Percentiles rank a stretch among this genome's conserved stretches.
phyloP scores from a whole-genome alignment of 2,329 filamentous ascomycete genomes.

The Trichoderma koningiopsis region DNA sequence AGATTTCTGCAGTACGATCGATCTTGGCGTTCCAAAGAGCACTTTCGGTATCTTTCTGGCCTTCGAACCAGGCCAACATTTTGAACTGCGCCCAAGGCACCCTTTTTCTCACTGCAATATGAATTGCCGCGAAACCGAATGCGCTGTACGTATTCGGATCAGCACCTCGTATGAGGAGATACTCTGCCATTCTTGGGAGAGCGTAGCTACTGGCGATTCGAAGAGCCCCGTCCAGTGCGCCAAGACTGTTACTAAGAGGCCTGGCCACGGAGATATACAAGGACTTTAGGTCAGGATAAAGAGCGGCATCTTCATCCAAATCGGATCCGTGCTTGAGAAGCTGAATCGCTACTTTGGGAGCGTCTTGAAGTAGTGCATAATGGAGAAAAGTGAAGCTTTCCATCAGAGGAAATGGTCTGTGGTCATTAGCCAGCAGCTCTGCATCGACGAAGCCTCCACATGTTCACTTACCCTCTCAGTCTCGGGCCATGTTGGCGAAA shows the following conservation, averaged over 20 bases:
- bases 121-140: conserved; percentile 22
- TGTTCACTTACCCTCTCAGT: conserved; percentile 14
- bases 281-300: conserved; percentile 15
- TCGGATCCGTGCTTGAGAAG: conserved; percentile 21
- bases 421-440: neutral
- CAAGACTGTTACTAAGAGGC: neutral
- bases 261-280: conserved; percentile 17
- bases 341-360: conserved; percentile 3
- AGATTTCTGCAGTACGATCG: neutral
- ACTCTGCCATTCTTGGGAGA: conserved; percentile 13
- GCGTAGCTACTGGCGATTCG: conserved; percentile 25
- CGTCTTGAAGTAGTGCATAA: conserved; percentile 21
- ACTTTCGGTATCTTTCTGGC: neutral
- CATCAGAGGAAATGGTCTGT: neutral
- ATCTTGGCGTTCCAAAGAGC: conserved; percentile 6
- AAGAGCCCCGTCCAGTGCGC: conserved; percentile 21
- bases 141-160: conserved; percentile 13
- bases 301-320: neutral
- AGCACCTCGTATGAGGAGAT: conserved; percentile 18
- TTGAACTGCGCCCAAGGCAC: conserved; percentile 16
- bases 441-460: neutral
- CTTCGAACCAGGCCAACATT: neutral
- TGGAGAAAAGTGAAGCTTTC: conserved; percentile 7
- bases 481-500: conserved; percentile 5
- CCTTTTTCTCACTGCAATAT: conserved; percentile 8